Conservation (phyloP, 441 rosid genomes). For the Francoa sonchifolia region DNA sequence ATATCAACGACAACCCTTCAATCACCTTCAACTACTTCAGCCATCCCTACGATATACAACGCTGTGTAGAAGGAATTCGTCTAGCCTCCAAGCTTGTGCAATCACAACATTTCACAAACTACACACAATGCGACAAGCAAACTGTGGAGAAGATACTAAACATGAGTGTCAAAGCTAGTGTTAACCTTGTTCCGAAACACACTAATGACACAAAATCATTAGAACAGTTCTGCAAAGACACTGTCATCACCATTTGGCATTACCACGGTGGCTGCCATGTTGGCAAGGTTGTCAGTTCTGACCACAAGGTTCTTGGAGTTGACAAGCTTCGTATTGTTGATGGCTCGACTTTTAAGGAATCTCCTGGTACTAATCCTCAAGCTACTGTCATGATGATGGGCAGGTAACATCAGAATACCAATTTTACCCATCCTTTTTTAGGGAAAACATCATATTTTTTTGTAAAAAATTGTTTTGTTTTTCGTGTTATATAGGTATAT, state of each 20-base stretch:
- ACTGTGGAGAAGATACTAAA: slow-evolving; percentile 62
- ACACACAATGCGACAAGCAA: slow-evolving; percentile 39
- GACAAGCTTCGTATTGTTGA: slow-evolving; percentile 67
- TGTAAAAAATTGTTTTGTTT: not conserved
- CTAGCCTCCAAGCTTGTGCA: slow-evolving; percentile 48
- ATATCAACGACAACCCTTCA: slow-evolving; percentile 70
- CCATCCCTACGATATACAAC: slow-evolving; percentile 52
- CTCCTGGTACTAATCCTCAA: slow-evolving; percentile 97
- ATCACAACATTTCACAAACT: slow-evolving; percentile 51
- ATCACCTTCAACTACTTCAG: slow-evolving; percentile 85
- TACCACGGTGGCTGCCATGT: slow-evolving; percentile 93
- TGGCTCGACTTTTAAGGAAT: slow-evolving; percentile 60
- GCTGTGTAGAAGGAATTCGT: slow-evolving; percentile 76
- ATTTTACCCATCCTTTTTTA: no score
- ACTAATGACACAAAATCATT: slow-evolving; percentile 68
- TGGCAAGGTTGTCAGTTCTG: slow-evolving; percentile 53
- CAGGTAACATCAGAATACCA: no score
- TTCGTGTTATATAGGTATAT: slow-evolving; percentile 51
- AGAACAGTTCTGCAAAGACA: slow-evolving; percentile 91
- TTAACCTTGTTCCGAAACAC: slow-evolving; percentile 68
- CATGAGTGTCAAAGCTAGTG: slow-evolving; percentile 56
- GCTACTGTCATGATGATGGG: slow-evolving; percentile 96
- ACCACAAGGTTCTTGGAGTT: slow-evolving; percentile 55
- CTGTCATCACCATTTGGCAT: slow-evolving; percentile 95
- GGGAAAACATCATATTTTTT: not conserved